Evolutionary conservation across 495 filamentous ascomycete genomes (phyloP), one percentile per base, ranked within the genome.

Genomic region (Astrocystis sublimbata): DNA sequence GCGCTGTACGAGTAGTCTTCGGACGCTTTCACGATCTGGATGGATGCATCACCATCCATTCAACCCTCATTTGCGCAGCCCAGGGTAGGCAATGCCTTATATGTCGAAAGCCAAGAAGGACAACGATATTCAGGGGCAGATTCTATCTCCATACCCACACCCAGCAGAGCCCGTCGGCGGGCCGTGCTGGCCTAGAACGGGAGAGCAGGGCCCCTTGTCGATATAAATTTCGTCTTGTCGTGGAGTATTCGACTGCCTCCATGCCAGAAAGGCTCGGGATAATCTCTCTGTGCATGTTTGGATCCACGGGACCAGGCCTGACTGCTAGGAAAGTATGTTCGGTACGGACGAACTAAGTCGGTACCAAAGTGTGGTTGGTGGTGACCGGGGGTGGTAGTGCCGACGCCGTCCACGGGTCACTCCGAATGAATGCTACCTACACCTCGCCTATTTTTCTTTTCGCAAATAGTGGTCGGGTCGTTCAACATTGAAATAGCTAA

Each of bases 241-340:
- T 54, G 5, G 6, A 53, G 47, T 61, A 42, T n/a, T 45, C 49
- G 42, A 60, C 43, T 40, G 13, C 31, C 13, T 36, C 26, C 21
- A 61, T 36, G 26, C 58, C 47, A 31, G 58, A 45, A 30, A 26
- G 55, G 36, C 58, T 49, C 47, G 52, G 47, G 47, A 61, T 53
- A 21, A 36, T 38, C n/a, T n/a, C n/a, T n/a, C n/a, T n/a, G n/a
- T n/a, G n/a, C n/a, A n/a, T n/a, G n/a, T n/a, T n/a, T n/a, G n/a
- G 17, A 19, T 36, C 31, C 23, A 52, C 9, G n/a, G n/a, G n/a
- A 4, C 4, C 9, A 2, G 21, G 43, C 4, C 19, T n/a, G 4
- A n/a, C 4, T 42, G 15, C 15, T 42, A n/a, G 4, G 10, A 15
- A 6, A 13, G 33, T 6, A 13, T 6, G 33, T 36, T 13, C 6